Conservation (phyloP, 768 basidiomycete species). For the Kwoniella heveanensis region DNA sequence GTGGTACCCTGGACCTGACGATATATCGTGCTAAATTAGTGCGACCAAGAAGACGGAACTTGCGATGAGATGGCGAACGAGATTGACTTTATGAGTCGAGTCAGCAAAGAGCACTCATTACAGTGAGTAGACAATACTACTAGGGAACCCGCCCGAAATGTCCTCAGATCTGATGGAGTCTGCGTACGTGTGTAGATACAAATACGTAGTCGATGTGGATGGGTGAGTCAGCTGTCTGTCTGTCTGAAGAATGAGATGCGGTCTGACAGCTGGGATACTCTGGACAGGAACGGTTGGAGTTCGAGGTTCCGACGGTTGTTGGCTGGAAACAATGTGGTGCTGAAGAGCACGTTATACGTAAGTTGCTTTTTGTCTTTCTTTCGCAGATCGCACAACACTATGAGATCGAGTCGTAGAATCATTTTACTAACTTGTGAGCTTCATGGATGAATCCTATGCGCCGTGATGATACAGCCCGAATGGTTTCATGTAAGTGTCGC, state of each 20-base stretch:
- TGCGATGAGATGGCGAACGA: constrained; percentile 45
- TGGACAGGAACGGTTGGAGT: constrained; percentile 47
- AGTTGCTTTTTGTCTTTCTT: constrained; percentile 13
- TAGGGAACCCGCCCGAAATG: no score
- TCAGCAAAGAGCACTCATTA: constrained; percentile 36
- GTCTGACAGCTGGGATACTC: no score
- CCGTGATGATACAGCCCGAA: no score
- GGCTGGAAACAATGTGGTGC: constrained; percentile 45
- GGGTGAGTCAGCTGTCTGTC: constrained; percentile 27
- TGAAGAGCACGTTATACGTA: constrained; percentile 52
- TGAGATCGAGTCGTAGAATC: no score
- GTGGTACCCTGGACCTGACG: no score
- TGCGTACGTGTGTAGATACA: constrained; percentile 27
- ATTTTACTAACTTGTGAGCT: no score
- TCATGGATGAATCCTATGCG: no score
- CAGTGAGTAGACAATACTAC: constrained; percentile 29
- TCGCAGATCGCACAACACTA: neutral
- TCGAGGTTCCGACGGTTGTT: constrained; percentile 45
- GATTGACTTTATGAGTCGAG: constrained; percentile 42
- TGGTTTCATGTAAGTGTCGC: constrained; percentile 40
- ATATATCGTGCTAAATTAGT: no score
- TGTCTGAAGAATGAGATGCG: no score
- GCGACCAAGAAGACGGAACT: constrained; percentile 37
- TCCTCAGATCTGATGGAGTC: no score
- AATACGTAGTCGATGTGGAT: constrained; percentile 49